Evolutionary conservation across 768 basidiomycete genomes (phyloP).

Genomic region (Leccinum olivaceopallidum): DNA sequence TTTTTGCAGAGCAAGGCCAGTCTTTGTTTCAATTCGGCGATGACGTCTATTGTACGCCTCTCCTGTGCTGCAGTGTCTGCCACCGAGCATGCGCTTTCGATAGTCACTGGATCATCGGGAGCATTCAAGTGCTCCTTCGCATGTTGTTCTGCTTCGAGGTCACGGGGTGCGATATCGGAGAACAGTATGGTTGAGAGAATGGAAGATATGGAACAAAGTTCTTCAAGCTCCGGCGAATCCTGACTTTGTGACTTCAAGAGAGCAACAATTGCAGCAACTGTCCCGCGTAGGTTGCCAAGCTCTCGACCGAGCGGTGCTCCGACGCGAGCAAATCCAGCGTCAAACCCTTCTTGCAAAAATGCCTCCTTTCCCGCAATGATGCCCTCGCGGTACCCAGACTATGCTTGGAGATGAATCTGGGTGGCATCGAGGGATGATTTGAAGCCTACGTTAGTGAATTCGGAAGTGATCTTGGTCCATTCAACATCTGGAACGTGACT

Average conservation of each 20-base stretch:
- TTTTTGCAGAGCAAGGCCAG: slow-evolving; percentile 32
- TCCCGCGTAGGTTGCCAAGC: slow-evolving; percentile 77
- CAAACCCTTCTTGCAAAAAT: slow-evolving; percentile 88
- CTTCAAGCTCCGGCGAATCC: slow-evolving; percentile 29
- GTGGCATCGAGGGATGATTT: neutral
- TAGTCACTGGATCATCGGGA: slow-evolving; percentile 30
- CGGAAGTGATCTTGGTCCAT: slow-evolving; percentile 66
- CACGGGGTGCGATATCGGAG: slow-evolving; percentile 70
- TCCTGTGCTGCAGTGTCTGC: slow-evolving; percentile 16
- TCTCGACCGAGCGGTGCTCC: slow-evolving; percentile 77
- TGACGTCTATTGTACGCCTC: slow-evolving; percentile 40
- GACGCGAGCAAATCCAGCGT: slow-evolving; percentile 72
- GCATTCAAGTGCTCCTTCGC: slow-evolving; percentile 60
- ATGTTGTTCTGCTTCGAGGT: slow-evolving; percentile 78
- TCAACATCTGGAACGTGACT: slow-evolving; percentile 47
- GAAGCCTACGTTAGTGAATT: slow-evolving; percentile 66
- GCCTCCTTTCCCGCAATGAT: slow-evolving; percentile 90
- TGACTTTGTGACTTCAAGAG: slow-evolving; percentile 43
- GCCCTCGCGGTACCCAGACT: slow-evolving; percentile 97
- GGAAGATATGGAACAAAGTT: slow-evolving; percentile 54
- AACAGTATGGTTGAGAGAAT: slow-evolving; percentile 63
- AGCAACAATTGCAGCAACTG: slow-evolving; percentile 59
- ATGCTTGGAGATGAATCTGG: slow-evolving; percentile 1
- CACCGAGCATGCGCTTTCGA: slow-evolving; percentile 41
- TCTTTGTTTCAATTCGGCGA: slow-evolving; percentile 39